These are phyloP conservation scores for Dujonia santamariae DNA, from an alignment of 1,139 yeast genomes.

Conservation along the genomic window DNA sequence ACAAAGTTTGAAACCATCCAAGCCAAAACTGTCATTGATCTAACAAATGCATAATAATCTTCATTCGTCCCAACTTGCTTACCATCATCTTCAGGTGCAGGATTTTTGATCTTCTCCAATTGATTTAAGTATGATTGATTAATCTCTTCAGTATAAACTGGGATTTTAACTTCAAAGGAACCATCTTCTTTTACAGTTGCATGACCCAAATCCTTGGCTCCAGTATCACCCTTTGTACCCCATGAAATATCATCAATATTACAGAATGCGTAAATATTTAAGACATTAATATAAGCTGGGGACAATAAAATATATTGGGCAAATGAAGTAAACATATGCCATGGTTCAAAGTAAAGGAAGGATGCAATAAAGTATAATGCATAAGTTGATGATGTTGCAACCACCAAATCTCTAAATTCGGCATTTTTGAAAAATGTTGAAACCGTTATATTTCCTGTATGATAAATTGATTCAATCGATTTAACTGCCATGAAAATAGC, in stretches of 20 bases:
- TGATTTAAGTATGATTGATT: constrained; percentile 61
- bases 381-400: constrained; percentile 46
- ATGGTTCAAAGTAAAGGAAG: constrained; percentile 47
- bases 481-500: constrained; percentile 49
- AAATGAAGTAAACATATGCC: constrained; percentile 53
- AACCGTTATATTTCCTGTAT: constrained; percentile 27
- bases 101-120: constrained; percentile 56
- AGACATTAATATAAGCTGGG: constrained; percentile 47
- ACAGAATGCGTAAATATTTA: constrained; percentile 49
- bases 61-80: constrained; percentile 46
- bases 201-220: constrained; percentile 44
- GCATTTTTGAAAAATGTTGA: constrained; percentile 38
- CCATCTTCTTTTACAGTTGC: constrained; percentile 69
- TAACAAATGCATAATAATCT: constrained; percentile 74
- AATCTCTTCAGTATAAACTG: constrained; percentile 60
- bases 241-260: constrained; percentile 50
- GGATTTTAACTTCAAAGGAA: constrained; percentile 64
- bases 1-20: constrained; percentile 80
- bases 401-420: constrained; percentile 46
- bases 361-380: constrained; percentile 46
- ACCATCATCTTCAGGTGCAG: constrained; percentile 24
- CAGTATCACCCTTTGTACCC: constrained; percentile 51
- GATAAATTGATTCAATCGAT: constrained; percentile 35
- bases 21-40: constrained; percentile 75
- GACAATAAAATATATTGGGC: constrained; percentile 44